Conservation (phyloP, 257 asterid genomes). For the Lithospermum erythrorhizon region DNA sequence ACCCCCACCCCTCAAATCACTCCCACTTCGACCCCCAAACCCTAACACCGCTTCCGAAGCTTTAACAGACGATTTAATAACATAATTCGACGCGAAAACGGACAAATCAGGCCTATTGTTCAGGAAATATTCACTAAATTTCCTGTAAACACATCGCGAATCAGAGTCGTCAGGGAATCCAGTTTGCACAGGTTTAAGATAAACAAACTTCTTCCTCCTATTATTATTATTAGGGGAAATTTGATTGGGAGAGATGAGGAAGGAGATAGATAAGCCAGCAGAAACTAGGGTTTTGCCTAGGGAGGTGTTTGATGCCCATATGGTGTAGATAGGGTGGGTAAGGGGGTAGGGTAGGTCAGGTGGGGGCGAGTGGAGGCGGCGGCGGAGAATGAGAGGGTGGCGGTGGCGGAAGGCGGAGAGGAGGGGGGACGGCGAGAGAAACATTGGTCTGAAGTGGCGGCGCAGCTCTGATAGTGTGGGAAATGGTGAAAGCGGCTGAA, state of each 20-base stretch:
- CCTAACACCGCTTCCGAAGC: constrained; percentile 36
- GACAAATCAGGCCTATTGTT: constrained; percentile 35
- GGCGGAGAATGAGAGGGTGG: constrained; percentile 14
- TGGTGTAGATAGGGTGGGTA: constrained; percentile 73
- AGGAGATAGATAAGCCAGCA: constrained; percentile 87
- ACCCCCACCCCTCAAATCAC: constrained; percentile 22
- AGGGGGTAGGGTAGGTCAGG: constrained; percentile 43
- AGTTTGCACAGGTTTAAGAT: constrained; percentile 87
- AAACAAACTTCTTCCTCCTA: constrained; percentile 2
- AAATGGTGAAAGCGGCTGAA: too few relatives aligned
- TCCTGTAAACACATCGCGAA: constrained; percentile 61
- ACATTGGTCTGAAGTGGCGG: too few relatives aligned
- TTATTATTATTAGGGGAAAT: constrained; percentile 25
- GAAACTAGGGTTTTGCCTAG: constrained; percentile 96
- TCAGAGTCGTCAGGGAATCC: constrained; percentile 88
- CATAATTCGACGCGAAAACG: constrained; percentile 56
- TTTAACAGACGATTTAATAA: constrained; percentile 43
- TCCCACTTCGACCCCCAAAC: constrained; percentile 12
- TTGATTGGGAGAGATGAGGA: constrained; percentile 42
- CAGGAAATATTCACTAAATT: constrained; percentile 43
- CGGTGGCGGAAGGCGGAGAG: constrained; percentile 9
- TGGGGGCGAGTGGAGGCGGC: constrained; percentile 20
- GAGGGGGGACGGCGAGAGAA: background rate
- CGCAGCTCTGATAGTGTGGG: background rate
- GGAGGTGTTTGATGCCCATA: constrained; percentile 94